Conservation (phyloP, 495 filamentous ascomycete species). For the Amorphotheca resinae region DNA sequence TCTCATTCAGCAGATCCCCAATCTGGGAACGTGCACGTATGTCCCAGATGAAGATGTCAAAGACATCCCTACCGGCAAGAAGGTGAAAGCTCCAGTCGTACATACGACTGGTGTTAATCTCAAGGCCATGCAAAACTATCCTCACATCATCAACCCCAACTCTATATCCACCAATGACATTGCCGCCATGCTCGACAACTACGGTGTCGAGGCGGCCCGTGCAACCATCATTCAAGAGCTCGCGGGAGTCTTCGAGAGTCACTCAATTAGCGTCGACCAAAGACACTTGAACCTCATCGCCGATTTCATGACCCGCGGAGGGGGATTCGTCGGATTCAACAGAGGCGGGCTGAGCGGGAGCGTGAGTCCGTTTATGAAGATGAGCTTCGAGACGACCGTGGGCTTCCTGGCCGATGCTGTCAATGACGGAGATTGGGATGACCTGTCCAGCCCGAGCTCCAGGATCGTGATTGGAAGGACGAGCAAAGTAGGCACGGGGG, state of each 20-base stretch:
- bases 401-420: slow-evolving; percentile 87
- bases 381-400: slow-evolving; percentile 97
- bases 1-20: slow-evolving; percentile 75
- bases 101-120: slow-evolving; percentile 81
- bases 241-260: slow-evolving; percentile 71
- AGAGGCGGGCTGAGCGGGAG: slow-evolving; percentile 73
- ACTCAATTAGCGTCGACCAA: slow-evolving; percentile 88
- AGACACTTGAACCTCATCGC: slow-evolving; percentile 92
- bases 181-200: slow-evolving; percentile 64
- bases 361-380: slow-evolving; percentile 86
- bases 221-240: slow-evolving; percentile 80
- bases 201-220: slow-evolving; percentile 89
- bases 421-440: slow-evolving; percentile 78
- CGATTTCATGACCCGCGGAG: slow-evolving; percentile 88
- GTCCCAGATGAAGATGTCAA: slow-evolving; percentile 49
- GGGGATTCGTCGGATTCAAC: slow-evolving; percentile 81
- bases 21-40: slow-evolving; percentile 58
- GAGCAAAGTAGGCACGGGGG: slow-evolving; percentile 75
- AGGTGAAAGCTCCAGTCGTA: slow-evolving; percentile 43
- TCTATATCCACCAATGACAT: slow-evolving; percentile 87
- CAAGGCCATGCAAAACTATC: slow-evolving; percentile 75
- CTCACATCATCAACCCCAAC: slow-evolving; percentile 77
- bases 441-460: slow-evolving; percentile 70
- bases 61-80: slow-evolving; percentile 34
- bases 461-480: slow-evolving; percentile 79